Evolutionary conservation across 2,329 filamentous ascomycete species (phyloP), one percentile per base, ranked within the genome.

Genomic region (Verticillium isaacii): DNA sequence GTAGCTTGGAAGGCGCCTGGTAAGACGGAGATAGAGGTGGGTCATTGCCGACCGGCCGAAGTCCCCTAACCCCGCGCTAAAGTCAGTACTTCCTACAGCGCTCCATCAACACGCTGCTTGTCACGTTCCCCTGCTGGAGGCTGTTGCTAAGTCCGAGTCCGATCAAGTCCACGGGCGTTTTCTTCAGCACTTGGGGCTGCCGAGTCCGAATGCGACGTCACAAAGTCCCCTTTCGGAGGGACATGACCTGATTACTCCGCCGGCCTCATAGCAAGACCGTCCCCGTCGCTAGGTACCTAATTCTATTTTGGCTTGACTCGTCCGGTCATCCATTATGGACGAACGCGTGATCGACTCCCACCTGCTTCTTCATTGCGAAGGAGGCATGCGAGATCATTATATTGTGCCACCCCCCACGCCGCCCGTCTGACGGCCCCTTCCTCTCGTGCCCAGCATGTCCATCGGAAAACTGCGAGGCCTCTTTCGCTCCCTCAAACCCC

Each of bases 401-500:
- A 52, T 23, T 52, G 11, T 29, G 4, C 45, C 19, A 19, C 11
- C 19, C 45, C 19, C 17, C 19, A 9, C 19, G 11, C 45, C 9
- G 8, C 3, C 12, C 8, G n/a, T 52, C n/a, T 19, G 11, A 52
- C 45, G n/a, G 9, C 19, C 5, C 17, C 45, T 19, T 25, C 45
- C 19, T 52, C 19, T 23, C 14, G 6, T 4, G 7, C 19, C 9
- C 45, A 52, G 11, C 45, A 52, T 52, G 45, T 52, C 45, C 11
- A 52, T 52, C 19, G 45, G 45, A n/a, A 52, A 29, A 19, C 29
- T 65, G 45, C 56, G 60, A 52, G 52, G 55, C n/a, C 56, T 64
- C 56, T 37, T 64, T 9, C 62, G 61, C 5, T 32, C 61, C 32
- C 60, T 62, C 41, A 59, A 57, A 39, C 45, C 62, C 17, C 58